Percentiles rank a stretch among this genome's conserved stretches.
Evolutionary conservation across 164 flowering plant species (phyloP).

Genomic region (Chimonanthus praecox): DNA sequence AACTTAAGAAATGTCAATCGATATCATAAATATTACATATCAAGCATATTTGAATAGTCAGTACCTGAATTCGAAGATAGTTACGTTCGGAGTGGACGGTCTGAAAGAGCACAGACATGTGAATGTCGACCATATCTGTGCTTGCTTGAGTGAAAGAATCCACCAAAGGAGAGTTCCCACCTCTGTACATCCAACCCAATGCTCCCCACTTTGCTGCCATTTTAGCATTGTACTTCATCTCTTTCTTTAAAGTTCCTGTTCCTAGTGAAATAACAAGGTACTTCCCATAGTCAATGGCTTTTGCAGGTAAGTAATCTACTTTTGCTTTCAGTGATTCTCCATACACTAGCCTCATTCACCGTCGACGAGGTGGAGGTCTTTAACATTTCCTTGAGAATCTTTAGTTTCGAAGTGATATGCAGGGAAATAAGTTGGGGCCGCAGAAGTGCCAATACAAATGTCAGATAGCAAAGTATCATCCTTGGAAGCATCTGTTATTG

Average conservation of each 20-base stretch:
- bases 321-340: constrained; percentile 24
- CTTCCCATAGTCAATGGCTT: constrained; percentile 23
- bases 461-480: constrained; percentile 13
- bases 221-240: constrained; percentile 15
- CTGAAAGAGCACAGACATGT: constrained; percentile 6
- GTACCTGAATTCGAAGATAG: constrained; percentile 16
- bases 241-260: constrained; percentile 23
- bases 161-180: constrained; percentile 5
- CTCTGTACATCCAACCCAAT: constrained; percentile 17
- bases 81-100: constrained; percentile 1
- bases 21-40: too few relatives aligned
- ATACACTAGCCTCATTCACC: constrained; percentile 24
- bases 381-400: constrained; percentile 6
- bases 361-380: constrained; percentile 13
- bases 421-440: constrained; percentile 13
- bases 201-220: constrained; percentile 29
- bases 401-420: constrained; percentile 13
- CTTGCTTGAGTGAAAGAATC: constrained; percentile 9
- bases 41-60: too few relatives aligned
- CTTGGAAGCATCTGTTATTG: constrained; percentile 1
- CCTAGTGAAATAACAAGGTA: constrained; percentile 31
- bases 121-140: constrained; percentile 10
- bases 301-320: constrained; percentile 9
- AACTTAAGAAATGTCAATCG: too few relatives aligned
- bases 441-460: constrained; percentile 15